Conservation (phyloP, 2,329 filamentous ascomycete species). For the Verticillium longisporum region DNA sequence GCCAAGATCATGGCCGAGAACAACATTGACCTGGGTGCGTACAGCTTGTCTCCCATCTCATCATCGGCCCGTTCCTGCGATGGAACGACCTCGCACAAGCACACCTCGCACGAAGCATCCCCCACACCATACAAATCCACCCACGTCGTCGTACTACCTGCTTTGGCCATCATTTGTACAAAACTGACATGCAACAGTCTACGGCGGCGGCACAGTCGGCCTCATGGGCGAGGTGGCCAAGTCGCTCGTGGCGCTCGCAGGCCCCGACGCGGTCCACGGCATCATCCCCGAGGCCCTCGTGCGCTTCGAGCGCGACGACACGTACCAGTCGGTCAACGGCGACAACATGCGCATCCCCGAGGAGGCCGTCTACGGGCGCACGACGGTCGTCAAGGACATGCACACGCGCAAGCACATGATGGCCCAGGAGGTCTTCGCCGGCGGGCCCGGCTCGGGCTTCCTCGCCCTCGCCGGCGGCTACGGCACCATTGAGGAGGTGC, state of each 20-base stretch:
- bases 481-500: conserved; percentile 92
- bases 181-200: conserved; percentile 46
- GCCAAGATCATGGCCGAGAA: conserved; percentile 67
- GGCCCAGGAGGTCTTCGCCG: conserved; percentile 78
- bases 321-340: conserved; percentile 37
- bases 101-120: not conserved
- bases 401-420: conserved; percentile 93
- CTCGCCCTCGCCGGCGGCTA: conserved; percentile 85
- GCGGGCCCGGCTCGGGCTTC: conserved; percentile 80
- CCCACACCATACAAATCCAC: not conserved
- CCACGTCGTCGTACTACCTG: not conserved
- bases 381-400: conserved; percentile 91
- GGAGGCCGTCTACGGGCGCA: conserved; percentile 65
- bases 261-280: conserved; percentile 78
- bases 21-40: conserved; percentile 66
- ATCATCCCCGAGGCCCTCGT: conserved; percentile 87
- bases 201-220: conserved; percentile 89
- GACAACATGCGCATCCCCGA: conserved; percentile 54
- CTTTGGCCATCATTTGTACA: not conserved
- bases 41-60: not conserved
- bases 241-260: conserved; percentile 75
- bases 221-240: conserved; percentile 93
- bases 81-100: not conserved
- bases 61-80: not conserved
- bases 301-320: conserved; percentile 64